Base-by-base conservation (phyloP, 2,329 filamentous ascomycete genomes). In the Stemphylium vesicarium region DNA sequence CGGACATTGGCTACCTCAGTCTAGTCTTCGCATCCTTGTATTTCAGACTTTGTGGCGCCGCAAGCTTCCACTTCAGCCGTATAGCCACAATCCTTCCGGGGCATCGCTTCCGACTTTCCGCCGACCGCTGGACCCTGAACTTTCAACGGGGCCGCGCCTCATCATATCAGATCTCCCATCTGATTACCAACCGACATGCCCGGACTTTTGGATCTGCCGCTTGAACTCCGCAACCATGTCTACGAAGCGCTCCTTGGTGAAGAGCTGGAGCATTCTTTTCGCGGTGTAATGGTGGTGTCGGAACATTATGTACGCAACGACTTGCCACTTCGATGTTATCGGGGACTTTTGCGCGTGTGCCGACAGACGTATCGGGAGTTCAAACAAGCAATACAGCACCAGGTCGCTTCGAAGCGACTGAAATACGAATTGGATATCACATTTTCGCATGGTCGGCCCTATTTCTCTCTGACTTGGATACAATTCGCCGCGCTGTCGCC, bases 401-500 rank as follows among this genome's bases (percentile, higher is more conserved):
- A 68, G 37, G 64, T 63, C 3, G 64, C 64, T 4, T 57, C 64
- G 8, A 70, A 69, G 45, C 56, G 63, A 22, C 43, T 72, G 0
- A 41, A 54, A 4, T 72, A 72, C 50, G 65, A 69, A 54, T 43
- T 71, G 40, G 60, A 66, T 39, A 63, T 71, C 7, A 64, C 63
- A 0, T 71, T 72, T 47, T 71, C 66, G 4, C 69, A 72, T 44
- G 70, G 70, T n/a, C 64, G 69, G n/a, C 70, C 70, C 2, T 72
- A 66, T 53, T 72, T 71, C 18, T 68, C 66, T 5, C 45, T 72
- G 18, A 67, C 63, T 5, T 72, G 70, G 70, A 50, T 66, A 24
- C 60, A 53, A 11, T 69, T 72, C 46, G 60, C 69, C 15, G 68
- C 59, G 12, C 53, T 72, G 16, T 71, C 66, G 29, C 60, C 67